Percentiles rank a stretch among this genome's conserved stretches.
Conservation (phyloP, 116 monocot species). For the Trichopus zeylanicus region DNA sequence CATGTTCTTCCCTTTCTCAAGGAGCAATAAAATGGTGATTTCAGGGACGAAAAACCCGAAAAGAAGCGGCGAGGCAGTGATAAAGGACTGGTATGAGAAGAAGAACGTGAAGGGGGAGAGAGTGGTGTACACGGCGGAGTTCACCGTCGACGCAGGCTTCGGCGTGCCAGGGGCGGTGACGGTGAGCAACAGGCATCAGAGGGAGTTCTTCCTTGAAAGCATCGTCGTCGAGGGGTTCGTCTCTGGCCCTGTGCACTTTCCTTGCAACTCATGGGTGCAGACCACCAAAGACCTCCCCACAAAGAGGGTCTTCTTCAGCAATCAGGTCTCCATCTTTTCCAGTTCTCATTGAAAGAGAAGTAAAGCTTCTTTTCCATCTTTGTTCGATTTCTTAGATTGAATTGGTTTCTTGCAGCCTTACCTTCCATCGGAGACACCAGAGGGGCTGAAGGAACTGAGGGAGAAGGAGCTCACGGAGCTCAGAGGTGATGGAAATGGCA, state of each 20-base stretch:
- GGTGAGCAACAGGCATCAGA: conserved; percentile 61
- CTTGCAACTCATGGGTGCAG: conserved; percentile 91
- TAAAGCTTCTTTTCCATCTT: too few species aligned
- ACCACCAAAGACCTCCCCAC: conserved; percentile 33
- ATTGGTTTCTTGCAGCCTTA: conserved; percentile 41
- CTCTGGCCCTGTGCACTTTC: conserved; percentile 53
- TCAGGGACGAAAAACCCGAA: conserved; percentile 48
- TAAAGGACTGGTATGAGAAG: conserved; percentile 80
- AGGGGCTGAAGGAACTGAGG: conserved; percentile 58
- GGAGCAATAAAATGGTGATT: not conserved
- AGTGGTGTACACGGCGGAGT: conserved; percentile 62
- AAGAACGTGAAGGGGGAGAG: conserved; percentile 41
- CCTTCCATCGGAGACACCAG: conserved; percentile 72
- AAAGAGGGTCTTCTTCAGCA: conserved; percentile 69
- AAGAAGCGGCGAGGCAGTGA: conserved; percentile 39
- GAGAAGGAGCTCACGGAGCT: conserved; percentile 63
- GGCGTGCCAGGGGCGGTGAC: conserved; percentile 75
- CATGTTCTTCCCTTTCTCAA: not conserved
- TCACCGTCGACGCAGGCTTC: conserved; percentile 56
- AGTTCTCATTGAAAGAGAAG: too few species aligned
- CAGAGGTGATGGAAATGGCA: conserved; percentile 61
- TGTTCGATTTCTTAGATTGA: not conserved
- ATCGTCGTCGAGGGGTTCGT: conserved; percentile 74
- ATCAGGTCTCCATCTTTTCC: conserved; percentile 36
- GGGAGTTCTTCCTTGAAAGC: conserved; percentile 84